Evolutionary conservation across 352 stramenopile species (phyloP).

Genomic region (Globisporangium solare): DNA sequence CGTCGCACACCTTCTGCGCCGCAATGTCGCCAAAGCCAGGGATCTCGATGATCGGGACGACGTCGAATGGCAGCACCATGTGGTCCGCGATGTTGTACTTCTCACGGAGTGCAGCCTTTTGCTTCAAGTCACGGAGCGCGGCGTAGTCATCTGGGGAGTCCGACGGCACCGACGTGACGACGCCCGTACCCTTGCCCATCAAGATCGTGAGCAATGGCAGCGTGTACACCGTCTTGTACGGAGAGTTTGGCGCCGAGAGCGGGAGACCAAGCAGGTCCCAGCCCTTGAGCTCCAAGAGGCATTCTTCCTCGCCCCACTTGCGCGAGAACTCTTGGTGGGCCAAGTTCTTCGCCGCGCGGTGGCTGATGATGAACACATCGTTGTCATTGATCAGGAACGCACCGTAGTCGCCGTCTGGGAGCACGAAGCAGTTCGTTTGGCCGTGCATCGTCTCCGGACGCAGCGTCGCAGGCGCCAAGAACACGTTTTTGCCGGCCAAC

Average conservation of each 20-base stretch:
- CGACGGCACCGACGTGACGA: conserved; percentile 98
- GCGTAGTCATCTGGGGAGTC: conserved; percentile 99
- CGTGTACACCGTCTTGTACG: conserved; percentile 99
- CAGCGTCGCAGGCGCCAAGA: conserved; percentile 97
- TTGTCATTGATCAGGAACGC: conserved; percentile 94
- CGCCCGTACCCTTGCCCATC: conserved; percentile 99
- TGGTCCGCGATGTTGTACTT: conserved; percentile 98
- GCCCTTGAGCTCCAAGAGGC: conserved; percentile 90
- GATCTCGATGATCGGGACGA: conserved; percentile 99
- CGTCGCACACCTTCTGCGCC: conserved; percentile 95
- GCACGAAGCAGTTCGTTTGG: conserved; percentile 99
- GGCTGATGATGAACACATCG: conserved; percentile 96
- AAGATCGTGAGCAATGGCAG: conserved; percentile 99
- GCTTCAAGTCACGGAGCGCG: conserved; percentile 97
- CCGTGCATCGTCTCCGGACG: conserved; percentile 99
- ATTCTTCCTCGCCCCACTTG: conserved; percentile 87
- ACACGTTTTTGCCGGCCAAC: conserved; percentile 91
- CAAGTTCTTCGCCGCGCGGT: conserved; percentile 91
- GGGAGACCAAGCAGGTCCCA: conserved; percentile 96
- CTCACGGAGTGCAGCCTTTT: conserved; percentile 96
- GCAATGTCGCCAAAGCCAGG: conserved; percentile 96
- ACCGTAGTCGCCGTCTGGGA: conserved; percentile 98
- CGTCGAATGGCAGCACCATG: conserved; percentile 97
- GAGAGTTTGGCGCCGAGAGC: conserved; percentile 93
- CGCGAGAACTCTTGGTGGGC: conserved; percentile 93